Conservation (phyloP, 106 monocot genomes). For the Acorus calamus region DNA sequence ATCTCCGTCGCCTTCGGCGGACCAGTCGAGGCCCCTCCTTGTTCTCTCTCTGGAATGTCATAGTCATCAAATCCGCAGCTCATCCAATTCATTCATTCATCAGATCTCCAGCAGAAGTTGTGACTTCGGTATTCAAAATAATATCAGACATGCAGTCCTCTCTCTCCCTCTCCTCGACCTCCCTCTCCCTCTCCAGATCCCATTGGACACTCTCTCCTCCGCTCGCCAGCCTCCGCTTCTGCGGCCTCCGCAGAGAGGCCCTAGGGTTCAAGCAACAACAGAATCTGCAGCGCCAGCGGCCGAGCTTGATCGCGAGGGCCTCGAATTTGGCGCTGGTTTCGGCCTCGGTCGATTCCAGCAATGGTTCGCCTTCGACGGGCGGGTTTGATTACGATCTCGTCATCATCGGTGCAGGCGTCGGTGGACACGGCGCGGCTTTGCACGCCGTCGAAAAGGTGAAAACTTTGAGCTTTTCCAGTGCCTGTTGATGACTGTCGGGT, state of each 20-base stretch:
- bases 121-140: too few relatives aligned
- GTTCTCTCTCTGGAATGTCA: neutral
- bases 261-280: slow-evolving; percentile 4
- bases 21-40: slow-evolving; percentile 20
- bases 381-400: slow-evolving; percentile 85
- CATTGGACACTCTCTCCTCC: neutral
- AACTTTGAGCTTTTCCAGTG: too few relatives aligned
- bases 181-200: slow-evolving; percentile 1
- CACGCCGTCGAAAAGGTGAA: slow-evolving; percentile 94
- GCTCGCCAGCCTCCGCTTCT: slow-evolving; percentile 37
- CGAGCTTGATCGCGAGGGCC: neutral
- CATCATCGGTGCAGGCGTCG: slow-evolving; percentile 95
- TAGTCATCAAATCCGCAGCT: neutral
- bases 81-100: slow-evolving; percentile 7
- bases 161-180: slow-evolving; percentile 5
- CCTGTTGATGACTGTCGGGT: too few relatives aligned
- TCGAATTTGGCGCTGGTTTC: slow-evolving; percentile 17
- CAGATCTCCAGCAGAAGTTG: neutral
- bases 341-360: slow-evolving; percentile 25
- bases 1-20: slow-evolving; percentile 27
- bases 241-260: slow-evolving; percentile 50
- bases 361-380: slow-evolving; percentile 5
- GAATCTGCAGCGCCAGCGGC: neutral
- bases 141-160: neutral
- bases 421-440: slow-evolving; percentile 89